These are phyloP conservation scores for Colletotrichum viniferum DNA, from an alignment of 2,329 filamentous ascomycete genomes.

Conservation along the genomic window DNA sequence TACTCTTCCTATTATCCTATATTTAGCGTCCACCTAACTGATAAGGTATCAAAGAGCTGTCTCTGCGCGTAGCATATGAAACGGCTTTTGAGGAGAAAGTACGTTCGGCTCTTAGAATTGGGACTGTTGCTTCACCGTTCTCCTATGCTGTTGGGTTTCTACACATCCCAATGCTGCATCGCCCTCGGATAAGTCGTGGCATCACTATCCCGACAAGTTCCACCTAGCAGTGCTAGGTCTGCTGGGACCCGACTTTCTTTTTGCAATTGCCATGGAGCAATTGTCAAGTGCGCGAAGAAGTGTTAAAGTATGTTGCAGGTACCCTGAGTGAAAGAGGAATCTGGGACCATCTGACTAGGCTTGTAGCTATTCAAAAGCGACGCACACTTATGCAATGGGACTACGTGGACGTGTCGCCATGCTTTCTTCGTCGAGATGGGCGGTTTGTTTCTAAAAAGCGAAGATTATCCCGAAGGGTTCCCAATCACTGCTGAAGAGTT, in stretches of 20 bases:
- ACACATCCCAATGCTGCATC: not conserved
- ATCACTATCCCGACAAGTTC: not conserved
- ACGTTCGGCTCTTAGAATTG: too few relatives aligned
- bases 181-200: not conserved
- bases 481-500: not conserved
- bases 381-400: not conserved
- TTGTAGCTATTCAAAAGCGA: not conserved
- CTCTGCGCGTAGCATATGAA: too few relatives aligned
- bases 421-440: not conserved
- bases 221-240: not conserved
- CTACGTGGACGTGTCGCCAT: not conserved
- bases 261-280: not conserved
- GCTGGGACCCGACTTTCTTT: not conserved
- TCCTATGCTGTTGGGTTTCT: not conserved
- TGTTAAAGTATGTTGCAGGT: not conserved
- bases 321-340: too few relatives aligned
- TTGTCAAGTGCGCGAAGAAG: not conserved
- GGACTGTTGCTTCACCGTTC: not conserved
- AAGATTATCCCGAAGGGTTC: rapidly evolving
- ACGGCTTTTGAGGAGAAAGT: too few relatives aligned
- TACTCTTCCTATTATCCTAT: too few relatives aligned
- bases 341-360: too few relatives aligned
- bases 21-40: too few relatives aligned
- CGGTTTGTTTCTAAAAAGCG: not conserved
- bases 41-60: too few relatives aligned